Conservation (phyloP, 2,329 filamentous ascomycete species). For the Neofusicoccum sp. region DNA sequence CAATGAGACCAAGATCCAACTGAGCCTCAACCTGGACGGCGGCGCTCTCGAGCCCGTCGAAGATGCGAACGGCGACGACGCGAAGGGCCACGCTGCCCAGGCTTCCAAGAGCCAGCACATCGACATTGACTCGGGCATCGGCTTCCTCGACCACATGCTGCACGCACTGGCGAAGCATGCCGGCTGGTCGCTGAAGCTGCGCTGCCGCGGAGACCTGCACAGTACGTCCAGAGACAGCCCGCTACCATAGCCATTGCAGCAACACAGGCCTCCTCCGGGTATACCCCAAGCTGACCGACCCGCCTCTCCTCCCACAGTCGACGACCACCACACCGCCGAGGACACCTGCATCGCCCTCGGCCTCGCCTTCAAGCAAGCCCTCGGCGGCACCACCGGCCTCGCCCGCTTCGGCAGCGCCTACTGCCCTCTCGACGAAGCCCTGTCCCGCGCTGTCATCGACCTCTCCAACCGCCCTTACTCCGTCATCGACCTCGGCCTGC, state of each 20-base stretch:
- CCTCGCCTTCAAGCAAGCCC: slow-evolving; percentile 74
- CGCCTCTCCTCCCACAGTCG: slow-evolving; percentile 56
- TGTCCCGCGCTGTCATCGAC: slow-evolving; percentile 91
- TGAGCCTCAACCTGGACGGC: slow-evolving; percentile 91
- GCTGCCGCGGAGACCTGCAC: slow-evolving; percentile 85
- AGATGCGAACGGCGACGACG: slow-evolving; percentile 27
- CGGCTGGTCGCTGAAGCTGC: slow-evolving; percentile 84
- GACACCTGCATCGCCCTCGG: slow-evolving; percentile 92
- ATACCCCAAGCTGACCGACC: neutral
- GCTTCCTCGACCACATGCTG: slow-evolving; percentile 98
- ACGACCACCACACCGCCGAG: slow-evolving; percentile 98
- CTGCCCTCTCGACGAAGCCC: slow-evolving; percentile 89
- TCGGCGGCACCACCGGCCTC: slow-evolving; percentile 75
- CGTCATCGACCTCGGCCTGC: slow-evolving; percentile 79
- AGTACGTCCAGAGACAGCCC: slow-evolving; percentile 56
- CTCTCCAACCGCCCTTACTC: slow-evolving; percentile 87
- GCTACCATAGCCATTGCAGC: too few species aligned
- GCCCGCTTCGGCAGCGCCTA: slow-evolving; percentile 91
- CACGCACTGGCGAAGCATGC: slow-evolving; percentile 95
- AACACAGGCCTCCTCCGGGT: neutral
- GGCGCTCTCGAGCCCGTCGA: slow-evolving; percentile 51
- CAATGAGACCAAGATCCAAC: slow-evolving; percentile 96
- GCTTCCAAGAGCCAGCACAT: slow-evolving; percentile 81
- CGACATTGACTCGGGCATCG: slow-evolving; percentile 82
- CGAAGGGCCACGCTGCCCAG: slow-evolving; percentile 76